A percentile compares a stretch with the other conserved stretches of the same genome.
These are phyloP conservation scores for Casuarina glauca DNA, from an alignment of 306 rosid species.

Conservation along the genomic window DNA sequence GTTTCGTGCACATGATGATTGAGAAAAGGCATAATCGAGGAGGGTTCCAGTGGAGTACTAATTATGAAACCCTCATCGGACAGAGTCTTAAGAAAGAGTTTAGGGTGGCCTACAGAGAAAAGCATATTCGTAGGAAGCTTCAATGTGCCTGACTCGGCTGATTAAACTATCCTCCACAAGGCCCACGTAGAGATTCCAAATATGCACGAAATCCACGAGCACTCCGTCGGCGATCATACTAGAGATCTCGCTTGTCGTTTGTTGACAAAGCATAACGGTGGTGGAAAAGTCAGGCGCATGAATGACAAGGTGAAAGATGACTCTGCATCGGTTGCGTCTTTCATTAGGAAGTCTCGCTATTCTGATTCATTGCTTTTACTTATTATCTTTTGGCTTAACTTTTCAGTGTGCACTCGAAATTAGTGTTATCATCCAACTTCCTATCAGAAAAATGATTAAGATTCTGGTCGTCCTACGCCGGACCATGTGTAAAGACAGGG, in stretches of 20 bases:
- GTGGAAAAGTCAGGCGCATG: background rate
- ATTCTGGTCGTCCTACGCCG: background rate
- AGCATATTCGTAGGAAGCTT: constrained; percentile 20
- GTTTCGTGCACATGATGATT: background rate
- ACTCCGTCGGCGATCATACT: background rate
- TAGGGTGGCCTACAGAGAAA: background rate
- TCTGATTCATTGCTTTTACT: background rate
- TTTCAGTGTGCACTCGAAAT: too few species aligned
- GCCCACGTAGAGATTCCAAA: background rate
- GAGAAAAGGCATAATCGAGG: background rate
- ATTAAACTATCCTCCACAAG: background rate
- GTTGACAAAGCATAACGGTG: background rate
- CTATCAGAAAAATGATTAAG: background rate
- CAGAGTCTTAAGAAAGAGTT: background rate
- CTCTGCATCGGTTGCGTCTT: background rate
- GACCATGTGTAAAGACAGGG: too few species aligned
- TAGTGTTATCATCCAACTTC: too few species aligned
- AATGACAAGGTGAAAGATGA: background rate
- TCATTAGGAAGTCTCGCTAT: background rate
- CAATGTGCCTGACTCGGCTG: background rate
- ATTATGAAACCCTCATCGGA: too few species aligned
- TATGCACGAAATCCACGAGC: background rate
- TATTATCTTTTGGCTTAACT: background rate
- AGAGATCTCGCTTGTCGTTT: background rate
- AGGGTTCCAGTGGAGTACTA: background rate